Percentiles rank a stretch among this genome's conserved stretches.
Evolutionary conservation across 768 basidiomycete species (phyloP).

Genomic region (Boletus patriciae): DNA sequence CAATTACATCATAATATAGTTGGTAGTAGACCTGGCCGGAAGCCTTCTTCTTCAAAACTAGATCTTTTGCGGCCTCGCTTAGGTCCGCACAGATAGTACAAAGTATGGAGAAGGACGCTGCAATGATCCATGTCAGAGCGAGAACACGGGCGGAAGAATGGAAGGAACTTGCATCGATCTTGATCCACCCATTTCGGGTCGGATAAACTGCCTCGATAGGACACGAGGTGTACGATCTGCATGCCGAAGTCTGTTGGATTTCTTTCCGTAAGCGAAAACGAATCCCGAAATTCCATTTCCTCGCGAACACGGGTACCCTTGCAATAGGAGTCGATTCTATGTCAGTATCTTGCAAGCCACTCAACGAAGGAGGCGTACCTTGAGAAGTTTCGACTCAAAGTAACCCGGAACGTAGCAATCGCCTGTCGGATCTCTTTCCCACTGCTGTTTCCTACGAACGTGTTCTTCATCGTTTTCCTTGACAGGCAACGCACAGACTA

Average conservation of each 20-base stretch:
- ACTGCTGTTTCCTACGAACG: constrained; percentile 2
- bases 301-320: constrained; percentile 8
- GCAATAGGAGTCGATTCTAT: neutral
- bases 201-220: constrained; percentile 6
- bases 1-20: constrained; percentile 12
- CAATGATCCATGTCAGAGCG: neutral
- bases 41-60: neutral
- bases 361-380: neutral
- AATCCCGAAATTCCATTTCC: constrained; percentile 10
- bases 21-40: constrained; percentile 6
- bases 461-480: constrained; percentile 4
- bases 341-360: neutral
- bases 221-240: constrained; percentile 3
- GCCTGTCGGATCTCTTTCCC: constrained; percentile 12
- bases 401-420: constrained; percentile 11
- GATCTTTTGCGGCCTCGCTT: neutral
- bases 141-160: neutral
- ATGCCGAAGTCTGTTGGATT: constrained; percentile 1
- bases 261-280: constrained; percentile 1
- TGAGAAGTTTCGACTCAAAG: constrained; percentile 14
- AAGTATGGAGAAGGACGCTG: constrained; percentile 8
- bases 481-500: constrained; percentile 4
- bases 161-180: constrained; percentile 2
- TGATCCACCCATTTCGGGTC: constrained; percentile 10
- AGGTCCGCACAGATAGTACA: constrained; percentile 9